These are phyloP conservation scores for Mortierella sp. DNA, from an alignment of 371 early-diverging fungal species.

Conservation along the genomic window DNA sequence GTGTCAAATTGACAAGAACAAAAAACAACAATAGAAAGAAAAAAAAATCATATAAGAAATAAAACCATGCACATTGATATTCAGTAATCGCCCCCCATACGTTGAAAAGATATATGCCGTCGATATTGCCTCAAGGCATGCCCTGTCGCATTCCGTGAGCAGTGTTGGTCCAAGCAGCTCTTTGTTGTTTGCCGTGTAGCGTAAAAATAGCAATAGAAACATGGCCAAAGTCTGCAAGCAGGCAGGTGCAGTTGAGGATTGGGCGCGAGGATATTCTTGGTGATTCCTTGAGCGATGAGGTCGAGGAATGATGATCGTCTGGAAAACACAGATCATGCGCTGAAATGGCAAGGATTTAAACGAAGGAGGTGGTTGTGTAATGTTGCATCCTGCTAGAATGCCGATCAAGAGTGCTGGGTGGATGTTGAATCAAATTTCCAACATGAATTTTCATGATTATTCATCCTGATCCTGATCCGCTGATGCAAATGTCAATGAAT, in stretches of 20 bases:
- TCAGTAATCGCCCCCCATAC: no score
- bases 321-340: neutral
- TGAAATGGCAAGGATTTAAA: neutral
- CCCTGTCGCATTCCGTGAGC: neutral
- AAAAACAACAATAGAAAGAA: constrained; percentile 11
- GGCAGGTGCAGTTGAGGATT: no score
- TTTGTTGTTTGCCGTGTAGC: no score
- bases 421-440: constrained; percentile 24
- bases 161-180: neutral
- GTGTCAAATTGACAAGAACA: constrained; percentile 14
- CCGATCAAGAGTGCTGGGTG: neutral
- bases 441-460: constrained; percentile 1
- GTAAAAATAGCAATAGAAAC: no score
- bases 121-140: no score
- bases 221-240: no score
- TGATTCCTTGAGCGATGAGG: no score
- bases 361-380: neutral
- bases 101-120: no score
- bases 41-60: neutral
- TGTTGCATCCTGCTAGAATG: neutral
- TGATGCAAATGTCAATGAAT: neutral
- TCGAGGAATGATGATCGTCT: neutral
- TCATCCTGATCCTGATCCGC: constrained; percentile 20
- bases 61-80: neutral
- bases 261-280: no score